Percentiles rank a stretch among this genome's conserved stretches.
Evolutionary conservation across 495 filamentous ascomycete species (phyloP).

Genomic region (Letharia lupina): DNA sequence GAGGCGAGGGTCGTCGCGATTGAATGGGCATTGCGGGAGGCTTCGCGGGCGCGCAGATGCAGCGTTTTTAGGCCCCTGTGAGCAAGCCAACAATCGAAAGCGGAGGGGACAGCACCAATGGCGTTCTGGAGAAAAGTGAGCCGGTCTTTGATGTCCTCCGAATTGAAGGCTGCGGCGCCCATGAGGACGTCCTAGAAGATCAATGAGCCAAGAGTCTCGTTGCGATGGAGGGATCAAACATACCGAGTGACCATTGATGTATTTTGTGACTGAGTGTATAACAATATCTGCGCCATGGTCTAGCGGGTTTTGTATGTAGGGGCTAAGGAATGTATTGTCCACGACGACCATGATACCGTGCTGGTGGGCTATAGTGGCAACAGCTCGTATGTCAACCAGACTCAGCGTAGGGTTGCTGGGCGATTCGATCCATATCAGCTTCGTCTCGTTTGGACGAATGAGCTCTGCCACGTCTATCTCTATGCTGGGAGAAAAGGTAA

Average conservation of each 20-base stretch:
- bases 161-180: constrained; percentile 95
- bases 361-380: constrained; percentile 72
- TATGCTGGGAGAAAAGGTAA: constrained; percentile 86
- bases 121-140: constrained; percentile 94
- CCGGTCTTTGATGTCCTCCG: constrained; percentile 61
- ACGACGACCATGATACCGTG: constrained; percentile 92
- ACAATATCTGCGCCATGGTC: constrained; percentile 95
- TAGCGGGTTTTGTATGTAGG: constrained; percentile 93
- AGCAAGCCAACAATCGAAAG: constrained; percentile 99
- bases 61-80: constrained; percentile 96
- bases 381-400: constrained; percentile 82
- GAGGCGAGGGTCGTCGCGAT: constrained; percentile 69
- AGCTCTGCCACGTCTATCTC: constrained; percentile 76
- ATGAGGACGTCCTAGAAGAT: constrained; percentile 79
- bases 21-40: constrained; percentile 68
- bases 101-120: constrained; percentile 85
- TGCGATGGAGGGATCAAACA: constrained; percentile 17
- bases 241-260: constrained; percentile 91
- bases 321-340: constrained; percentile 95
- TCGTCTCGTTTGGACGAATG: constrained; percentile 75
- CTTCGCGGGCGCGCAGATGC: constrained; percentile 81
- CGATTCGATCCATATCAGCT: constrained; percentile 94
- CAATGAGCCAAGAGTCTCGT: constrained; percentile 23
- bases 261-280: constrained; percentile 99
- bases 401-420: constrained; percentile 90